Evolutionary conservation across 441 rosid genomes (phyloP).

Genomic region (Adansonia madagascariensis): DNA sequence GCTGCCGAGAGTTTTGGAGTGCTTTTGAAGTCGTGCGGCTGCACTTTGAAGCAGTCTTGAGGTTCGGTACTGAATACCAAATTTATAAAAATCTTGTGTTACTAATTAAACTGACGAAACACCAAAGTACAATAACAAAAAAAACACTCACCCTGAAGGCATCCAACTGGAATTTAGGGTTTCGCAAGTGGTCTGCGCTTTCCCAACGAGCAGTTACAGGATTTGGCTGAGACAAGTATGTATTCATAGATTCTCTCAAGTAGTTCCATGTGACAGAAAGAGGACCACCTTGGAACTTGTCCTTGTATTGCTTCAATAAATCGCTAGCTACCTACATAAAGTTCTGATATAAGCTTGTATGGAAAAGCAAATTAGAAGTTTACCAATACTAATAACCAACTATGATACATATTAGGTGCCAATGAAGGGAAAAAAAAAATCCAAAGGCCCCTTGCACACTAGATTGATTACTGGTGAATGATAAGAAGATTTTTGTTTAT

Average conservation of each 20-base stretch:
- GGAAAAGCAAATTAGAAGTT: background rate
- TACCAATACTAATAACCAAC: no score
- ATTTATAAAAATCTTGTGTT: background rate
- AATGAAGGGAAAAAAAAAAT: no score
- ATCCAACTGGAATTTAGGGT: conserved; percentile 93
- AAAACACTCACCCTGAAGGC: conserved; percentile 85
- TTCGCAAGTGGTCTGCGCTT: conserved; percentile 85
- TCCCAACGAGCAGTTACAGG: conserved; percentile 96
- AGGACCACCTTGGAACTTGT: conserved; percentile 93
- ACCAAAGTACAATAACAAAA: background rate
- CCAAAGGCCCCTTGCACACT: no score
- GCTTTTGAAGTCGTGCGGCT: conserved; percentile 79
- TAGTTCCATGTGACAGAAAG: conserved; percentile 93
- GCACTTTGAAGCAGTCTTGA: conserved; percentile 91
- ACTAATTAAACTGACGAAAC: background rate
- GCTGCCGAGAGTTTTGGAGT: conserved; percentile 72
- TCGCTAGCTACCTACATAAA: conserved; percentile 80
- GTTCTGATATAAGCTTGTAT: background rate
- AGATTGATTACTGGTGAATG: no score
- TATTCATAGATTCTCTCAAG: conserved; percentile 87
- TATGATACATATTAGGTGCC: no score
- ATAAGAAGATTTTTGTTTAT: no score
- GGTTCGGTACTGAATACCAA: conserved; percentile 76
- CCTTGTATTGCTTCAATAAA: conserved; percentile 83
- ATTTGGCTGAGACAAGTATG: conserved; percentile 87